A percentile compares a stretch with the other conserved stretches of the same genome.
Evolutionary conservation across 805 yeast genomes (phyloP).

Genomic region (Jamesozyma jinghongensis): DNA sequence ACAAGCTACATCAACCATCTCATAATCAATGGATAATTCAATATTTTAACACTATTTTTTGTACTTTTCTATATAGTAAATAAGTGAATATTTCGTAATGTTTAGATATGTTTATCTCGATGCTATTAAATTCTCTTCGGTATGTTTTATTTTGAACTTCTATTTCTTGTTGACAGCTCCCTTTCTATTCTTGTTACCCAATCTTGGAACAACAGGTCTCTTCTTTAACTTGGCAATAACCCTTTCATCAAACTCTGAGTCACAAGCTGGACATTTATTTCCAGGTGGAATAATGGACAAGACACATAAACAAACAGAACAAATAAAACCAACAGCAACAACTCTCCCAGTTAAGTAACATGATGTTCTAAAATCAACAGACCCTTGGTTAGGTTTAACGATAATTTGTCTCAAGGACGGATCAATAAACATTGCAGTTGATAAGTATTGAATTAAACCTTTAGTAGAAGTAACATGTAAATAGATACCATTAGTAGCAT

Average conservation of each 20-base stretch:
- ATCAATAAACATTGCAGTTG: constrained; percentile 78
- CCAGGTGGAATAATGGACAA: constrained; percentile 59
- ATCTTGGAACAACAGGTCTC: constrained; percentile 24
- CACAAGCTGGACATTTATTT: constrained; percentile 79
- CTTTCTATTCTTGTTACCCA: constrained; percentile 8
- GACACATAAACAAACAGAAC: constrained; percentile 84
- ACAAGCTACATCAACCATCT: too few relatives aligned
- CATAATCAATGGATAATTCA: too few relatives aligned
- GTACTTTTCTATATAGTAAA: too few relatives aligned
- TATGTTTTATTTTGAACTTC: background rate
- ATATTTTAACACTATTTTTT: too few relatives aligned
- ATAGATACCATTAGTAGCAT: constrained; percentile 88
- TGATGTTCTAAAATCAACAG: constrained; percentile 89
- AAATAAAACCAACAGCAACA: constrained; percentile 88
- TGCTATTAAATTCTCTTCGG: too few relatives aligned
- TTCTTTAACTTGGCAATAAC: constrained; percentile 49
- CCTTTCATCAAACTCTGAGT: constrained; percentile 59
- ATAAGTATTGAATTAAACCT: constrained; percentile 75
- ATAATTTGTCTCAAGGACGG: constrained; percentile 72
- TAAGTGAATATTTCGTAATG: too few relatives aligned
- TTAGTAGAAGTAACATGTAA: constrained; percentile 54
- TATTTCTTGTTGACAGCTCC: constrained; percentile 4
- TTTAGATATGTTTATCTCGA: too few relatives aligned
- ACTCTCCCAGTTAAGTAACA: constrained; percentile 86
- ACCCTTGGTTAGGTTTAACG: constrained; percentile 70